Evolutionary conservation across 306 rosid species (phyloP), one percentile per base, ranked within the genome.

Genomic region (Begonia masoniana): DNA sequence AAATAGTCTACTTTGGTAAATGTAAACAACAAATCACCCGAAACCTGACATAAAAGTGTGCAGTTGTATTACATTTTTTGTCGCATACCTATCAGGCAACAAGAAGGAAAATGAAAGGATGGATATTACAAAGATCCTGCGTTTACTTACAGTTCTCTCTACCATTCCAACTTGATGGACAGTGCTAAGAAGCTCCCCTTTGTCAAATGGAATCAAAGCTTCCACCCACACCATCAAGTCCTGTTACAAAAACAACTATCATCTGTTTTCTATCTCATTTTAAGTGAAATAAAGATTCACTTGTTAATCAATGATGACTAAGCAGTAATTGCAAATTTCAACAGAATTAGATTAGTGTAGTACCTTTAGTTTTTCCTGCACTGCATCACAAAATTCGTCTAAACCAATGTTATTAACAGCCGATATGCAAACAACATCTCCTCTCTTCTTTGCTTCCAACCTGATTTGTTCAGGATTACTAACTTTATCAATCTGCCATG

Each of bases 141-240:
- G 24, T 54, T 39, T 56, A 80, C 97, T 85, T 62, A 91, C 96
- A 60, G 88, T 70, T 85, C 79, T 77, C 78, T 83, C 96, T 21
- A 91, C 94, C 88, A 91, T 82, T 68, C 96, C 99, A 71, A 91
- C 96, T 60, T 75, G 79, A 75, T 92, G 96, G 59, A 86, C 74
- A 41, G 96, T 83, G 71, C 84, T 81, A 16, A 92, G 84, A 63
- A 92, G 95, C 76, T 92, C 96, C 56, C 96, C 96, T 52, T 82
- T 79, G 35, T 86, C 95, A 55, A 83, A 92, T 49, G 96, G 94
- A 52, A 92, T 74, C 81, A 92, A 77, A 71, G 96, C 99, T 76
- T 83, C 99, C 52, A 92, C 82, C 95, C 96, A 91, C 23, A 83
- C 96, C 99, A 86, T 83, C 41, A 94, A 68, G 62, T 86, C 88